phyloP scores from a whole-genome alignment of 345 rosid species.

The Toxicodendron radicans region DNA sequence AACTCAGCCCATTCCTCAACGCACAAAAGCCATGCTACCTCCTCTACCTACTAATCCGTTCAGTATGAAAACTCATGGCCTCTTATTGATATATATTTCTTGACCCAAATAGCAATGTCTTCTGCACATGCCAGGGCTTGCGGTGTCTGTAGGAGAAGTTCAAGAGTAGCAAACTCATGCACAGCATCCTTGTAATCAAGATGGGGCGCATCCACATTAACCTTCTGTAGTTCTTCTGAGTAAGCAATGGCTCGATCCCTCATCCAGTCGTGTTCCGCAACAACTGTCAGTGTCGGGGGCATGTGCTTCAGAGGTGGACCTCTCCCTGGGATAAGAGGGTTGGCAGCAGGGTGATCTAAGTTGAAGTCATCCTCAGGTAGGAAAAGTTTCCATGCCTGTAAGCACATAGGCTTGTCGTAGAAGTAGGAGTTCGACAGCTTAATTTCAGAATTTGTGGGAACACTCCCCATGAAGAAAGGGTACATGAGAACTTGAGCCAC shows the following conservation, averaged over 20 bases:
- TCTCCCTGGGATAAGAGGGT: constrained; percentile 70
- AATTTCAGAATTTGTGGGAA: constrained; percentile 73
- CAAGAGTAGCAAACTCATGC: constrained; percentile 95
- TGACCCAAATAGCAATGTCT: constrained; percentile 88
- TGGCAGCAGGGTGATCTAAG: constrained; percentile 88
- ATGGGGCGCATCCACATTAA: constrained; percentile 85
- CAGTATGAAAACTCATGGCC: constrained; percentile 93
- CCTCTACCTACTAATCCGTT: constrained; percentile 7
- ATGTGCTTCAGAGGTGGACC: constrained; percentile 78
- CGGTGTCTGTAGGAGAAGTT: constrained; percentile 82
- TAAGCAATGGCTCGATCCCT: constrained; percentile 92
- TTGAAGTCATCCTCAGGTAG: constrained; percentile 66
- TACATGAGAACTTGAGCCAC: constrained; percentile 92
- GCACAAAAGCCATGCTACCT: constrained; percentile 4
- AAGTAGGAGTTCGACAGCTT: constrained; percentile 82
- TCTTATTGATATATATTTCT: constrained; percentile 79
- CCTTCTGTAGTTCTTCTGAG: constrained; percentile 85
- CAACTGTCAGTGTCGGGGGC: constrained; percentile 93
- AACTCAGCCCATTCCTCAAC: neutral
- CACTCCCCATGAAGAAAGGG: constrained; percentile 84
- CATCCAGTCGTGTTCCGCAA: constrained; percentile 98
- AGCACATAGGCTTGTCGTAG: constrained; percentile 70
- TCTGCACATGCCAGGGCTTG: constrained; percentile 87
- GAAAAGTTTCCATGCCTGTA: constrained; percentile 86
- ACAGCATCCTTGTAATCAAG: constrained; percentile 93